A percentile compares a stretch with the other conserved stretches of the same genome.
Evolutionary conservation across 2,329 filamentous ascomycete genomes (phyloP).

Genomic region (Aspergillus tanneri): DNA sequence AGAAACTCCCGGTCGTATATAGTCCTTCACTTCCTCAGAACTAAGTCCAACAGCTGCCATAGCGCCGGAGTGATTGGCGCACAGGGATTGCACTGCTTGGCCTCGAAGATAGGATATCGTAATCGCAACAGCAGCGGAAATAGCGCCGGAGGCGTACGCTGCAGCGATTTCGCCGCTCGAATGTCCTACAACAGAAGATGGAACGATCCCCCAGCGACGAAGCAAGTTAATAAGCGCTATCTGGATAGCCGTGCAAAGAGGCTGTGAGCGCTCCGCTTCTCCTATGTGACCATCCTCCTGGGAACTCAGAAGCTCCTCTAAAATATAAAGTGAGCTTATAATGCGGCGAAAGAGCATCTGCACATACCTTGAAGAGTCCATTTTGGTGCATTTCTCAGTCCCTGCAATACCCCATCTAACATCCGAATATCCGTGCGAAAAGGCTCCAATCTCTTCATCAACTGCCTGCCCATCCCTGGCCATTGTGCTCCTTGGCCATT

Average conservation of each 20-base stretch:
- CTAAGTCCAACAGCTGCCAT: slow-evolving; percentile 20
- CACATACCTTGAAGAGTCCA: neutral
- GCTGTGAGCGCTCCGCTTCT: slow-evolving; percentile 11
- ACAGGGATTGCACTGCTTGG: neutral
- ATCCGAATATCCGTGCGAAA: slow-evolving; percentile 10
- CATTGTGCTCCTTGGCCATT: slow-evolving; percentile 36
- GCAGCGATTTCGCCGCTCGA: slow-evolving; percentile 2
- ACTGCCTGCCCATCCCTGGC: slow-evolving; percentile 27
- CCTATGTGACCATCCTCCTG: neutral
- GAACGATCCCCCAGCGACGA: slow-evolving; percentile 2
- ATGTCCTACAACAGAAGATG: slow-evolving; percentile 1
- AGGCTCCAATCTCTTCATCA: slow-evolving; percentile 12
- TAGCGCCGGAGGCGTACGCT: neutral
- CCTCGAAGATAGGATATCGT: slow-evolving; percentile 1
- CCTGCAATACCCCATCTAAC: neutral
- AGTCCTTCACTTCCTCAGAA: neutral
- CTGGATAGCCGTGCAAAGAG: slow-evolving; percentile 21
- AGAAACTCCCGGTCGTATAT: slow-evolving; percentile 1
- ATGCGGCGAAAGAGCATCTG: neutral
- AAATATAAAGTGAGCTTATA: neutral
- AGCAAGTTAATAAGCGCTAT: slow-evolving; percentile 18
- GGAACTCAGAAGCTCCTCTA: neutral
- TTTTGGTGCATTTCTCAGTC: neutral
- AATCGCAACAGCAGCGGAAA: neutral
- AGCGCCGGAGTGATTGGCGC: neutral